Percentiles rank a stretch among this genome's conserved stretches.
Evolutionary conservation across 1,284 basidiomycete genomes (phyloP).

Genomic region (Afroboletus lepidellus): DNA sequence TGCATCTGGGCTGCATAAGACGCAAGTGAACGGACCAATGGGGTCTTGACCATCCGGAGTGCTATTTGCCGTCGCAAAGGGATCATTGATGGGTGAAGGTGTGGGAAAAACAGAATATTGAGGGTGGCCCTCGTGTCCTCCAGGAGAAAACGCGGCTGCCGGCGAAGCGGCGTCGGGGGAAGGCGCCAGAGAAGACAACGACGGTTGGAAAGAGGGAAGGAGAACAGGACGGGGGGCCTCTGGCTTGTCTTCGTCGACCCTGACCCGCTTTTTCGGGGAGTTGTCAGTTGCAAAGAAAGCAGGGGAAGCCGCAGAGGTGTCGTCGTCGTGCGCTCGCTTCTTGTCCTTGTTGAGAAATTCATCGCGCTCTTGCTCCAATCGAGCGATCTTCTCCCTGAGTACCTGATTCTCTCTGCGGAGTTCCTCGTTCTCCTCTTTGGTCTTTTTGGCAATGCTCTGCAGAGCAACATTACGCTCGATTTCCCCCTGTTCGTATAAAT

Average conservation of each 20-base stretch:
- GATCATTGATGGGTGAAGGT: slow-evolving; percentile 26
- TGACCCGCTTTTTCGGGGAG: slow-evolving; percentile 42
- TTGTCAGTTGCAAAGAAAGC: slow-evolving; percentile 22
- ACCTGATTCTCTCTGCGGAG: slow-evolving; percentile 63
- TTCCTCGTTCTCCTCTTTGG: slow-evolving; percentile 84
- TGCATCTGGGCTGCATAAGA: slow-evolving; percentile 68
- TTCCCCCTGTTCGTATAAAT: slow-evolving; percentile 87
- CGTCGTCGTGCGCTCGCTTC: slow-evolving; percentile 57
- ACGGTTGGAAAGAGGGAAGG: slow-evolving; percentile 25
- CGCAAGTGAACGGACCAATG: slow-evolving; percentile 46
- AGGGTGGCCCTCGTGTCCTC: slow-evolving; percentile 12
- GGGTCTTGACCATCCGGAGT: slow-evolving; percentile 32
- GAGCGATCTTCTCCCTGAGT: slow-evolving; percentile 60
- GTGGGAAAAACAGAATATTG: slow-evolving; percentile 22
- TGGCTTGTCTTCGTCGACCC: slow-evolving; percentile 36
- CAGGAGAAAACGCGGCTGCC: slow-evolving; percentile 7
- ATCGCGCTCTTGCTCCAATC: slow-evolving; percentile 47
- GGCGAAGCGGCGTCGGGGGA: slow-evolving; percentile 13
- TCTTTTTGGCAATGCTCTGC: slow-evolving; percentile 80
- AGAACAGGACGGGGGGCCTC: slow-evolving; percentile 30
- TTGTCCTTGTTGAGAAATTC: slow-evolving; percentile 39
- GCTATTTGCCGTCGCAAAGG: slow-evolving; percentile 28
- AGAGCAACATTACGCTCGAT: slow-evolving; percentile 86
- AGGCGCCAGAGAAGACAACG: slow-evolving; percentile 18
- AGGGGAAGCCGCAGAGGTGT: slow-evolving; percentile 37